A percentile compares a stretch with the other conserved stretches of the same genome.
These are phyloP conservation scores for Eucalyptus guilfoylei DNA, from an alignment of 345 rosid species.

Conservation along the genomic window DNA sequence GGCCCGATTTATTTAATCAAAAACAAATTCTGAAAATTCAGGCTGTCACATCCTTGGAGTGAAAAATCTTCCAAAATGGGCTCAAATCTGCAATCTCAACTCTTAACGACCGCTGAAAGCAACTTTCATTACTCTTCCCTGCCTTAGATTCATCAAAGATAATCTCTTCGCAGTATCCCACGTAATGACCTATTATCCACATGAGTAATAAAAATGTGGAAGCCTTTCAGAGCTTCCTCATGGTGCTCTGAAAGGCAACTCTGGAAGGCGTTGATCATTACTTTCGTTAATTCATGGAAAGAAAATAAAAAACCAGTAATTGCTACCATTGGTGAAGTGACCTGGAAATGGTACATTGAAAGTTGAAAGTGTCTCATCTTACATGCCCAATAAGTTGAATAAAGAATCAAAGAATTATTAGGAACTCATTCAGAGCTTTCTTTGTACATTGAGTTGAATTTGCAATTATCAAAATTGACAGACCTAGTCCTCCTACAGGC, in stretches of 20 bases:
- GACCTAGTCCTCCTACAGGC: not conserved
- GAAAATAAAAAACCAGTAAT: not conserved
- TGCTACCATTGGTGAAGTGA: not conserved
- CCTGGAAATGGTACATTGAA: not conserved
- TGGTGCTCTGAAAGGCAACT: not conserved
- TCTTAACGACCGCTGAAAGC: not conserved
- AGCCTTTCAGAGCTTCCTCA: not conserved
- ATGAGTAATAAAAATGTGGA: not conserved
- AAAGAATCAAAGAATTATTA: not conserved
- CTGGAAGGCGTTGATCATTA: not conserved
- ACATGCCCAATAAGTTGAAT: not conserved
- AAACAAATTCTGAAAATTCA: too few species aligned
- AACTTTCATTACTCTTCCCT: not conserved
- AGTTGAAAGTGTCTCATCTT: not conserved
- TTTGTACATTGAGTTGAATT: not conserved
- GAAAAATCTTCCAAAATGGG: not conserved
- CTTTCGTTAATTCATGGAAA: not conserved
- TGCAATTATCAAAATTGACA: not conserved
- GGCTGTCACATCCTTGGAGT: too few species aligned
- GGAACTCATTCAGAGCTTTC: not conserved
- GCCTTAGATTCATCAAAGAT: not conserved
- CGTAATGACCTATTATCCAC: not conserved
- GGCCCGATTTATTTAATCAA: too few species aligned
- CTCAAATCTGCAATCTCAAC: not conserved
- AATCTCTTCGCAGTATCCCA: not conserved